Percentiles rank a stretch among this genome's conserved stretches.
These are phyloP conservation scores for Botrytis pseudocinerea DNA, from an alignment of 2,329 filamentous ascomycete genomes.

Conservation along the genomic window DNA sequence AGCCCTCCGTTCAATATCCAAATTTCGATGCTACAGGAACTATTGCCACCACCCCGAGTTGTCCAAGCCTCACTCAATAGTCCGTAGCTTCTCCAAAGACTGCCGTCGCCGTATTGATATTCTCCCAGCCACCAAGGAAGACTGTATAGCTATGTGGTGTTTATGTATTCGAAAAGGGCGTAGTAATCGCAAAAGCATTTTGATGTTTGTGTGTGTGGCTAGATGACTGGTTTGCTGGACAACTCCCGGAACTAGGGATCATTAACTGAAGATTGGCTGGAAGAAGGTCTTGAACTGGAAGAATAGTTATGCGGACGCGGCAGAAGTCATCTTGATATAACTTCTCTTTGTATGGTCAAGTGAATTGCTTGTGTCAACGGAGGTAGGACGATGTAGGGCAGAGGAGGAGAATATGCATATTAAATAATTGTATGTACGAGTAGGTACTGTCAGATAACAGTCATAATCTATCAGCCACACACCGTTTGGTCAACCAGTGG, in stretches of 20 bases:
- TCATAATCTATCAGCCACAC: conserved; percentile 4
- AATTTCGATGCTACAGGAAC: background rate
- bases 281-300: conserved; percentile 3
- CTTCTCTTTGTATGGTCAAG: background rate
- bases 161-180: conserved; percentile 44
- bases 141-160: conserved; percentile 51
- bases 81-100: background rate
- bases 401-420: background rate
- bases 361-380: background rate
- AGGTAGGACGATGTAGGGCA: background rate
- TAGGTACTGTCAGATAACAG: background rate
- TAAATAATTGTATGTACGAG: background rate
- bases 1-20: background rate
- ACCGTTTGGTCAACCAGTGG: background rate
- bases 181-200: conserved; percentile 52
- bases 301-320: conserved; percentile 14
- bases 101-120: conserved; percentile 30
- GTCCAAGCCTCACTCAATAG: background rate
- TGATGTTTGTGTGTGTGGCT: conserved; percentile 38
- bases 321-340: conserved; percentile 23
- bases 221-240: background rate
- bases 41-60: background rate
- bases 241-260: conserved; percentile 3
- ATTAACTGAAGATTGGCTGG: background rate
- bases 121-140: conserved; percentile 43